These are phyloP conservation scores for Wolfiporia cocos DNA, from an alignment of 1,284 basidiomycete species.

Conservation along the genomic window DNA sequence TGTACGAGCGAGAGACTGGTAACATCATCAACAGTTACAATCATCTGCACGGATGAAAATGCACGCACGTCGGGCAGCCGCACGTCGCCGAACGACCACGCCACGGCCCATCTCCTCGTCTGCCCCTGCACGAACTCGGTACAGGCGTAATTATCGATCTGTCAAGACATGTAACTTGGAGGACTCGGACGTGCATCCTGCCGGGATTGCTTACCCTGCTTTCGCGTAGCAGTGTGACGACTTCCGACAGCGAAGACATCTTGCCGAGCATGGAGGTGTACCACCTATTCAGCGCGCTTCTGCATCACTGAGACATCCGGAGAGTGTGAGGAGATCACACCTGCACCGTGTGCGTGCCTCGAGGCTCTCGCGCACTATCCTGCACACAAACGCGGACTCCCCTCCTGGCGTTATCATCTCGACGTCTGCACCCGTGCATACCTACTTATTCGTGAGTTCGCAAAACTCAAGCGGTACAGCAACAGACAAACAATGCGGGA, in stretches of 20 bases:
- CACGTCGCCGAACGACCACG: conserved; percentile 68
- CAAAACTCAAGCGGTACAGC: not conserved
- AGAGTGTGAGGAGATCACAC: conserved; percentile 29
- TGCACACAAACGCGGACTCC: conserved; percentile 72
- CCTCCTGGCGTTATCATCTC: conserved; percentile 90
- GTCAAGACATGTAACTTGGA: not conserved
- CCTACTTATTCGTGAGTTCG: conserved; percentile 30
- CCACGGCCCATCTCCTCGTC: conserved; percentile 85
- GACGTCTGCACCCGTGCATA: conserved; percentile 75
- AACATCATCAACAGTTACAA: not conserved
- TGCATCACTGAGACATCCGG: too few species aligned
- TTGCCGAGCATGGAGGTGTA: conserved; percentile 92
- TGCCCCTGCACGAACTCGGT: conserved; percentile 80
- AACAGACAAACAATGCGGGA: not conserved
- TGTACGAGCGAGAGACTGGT: conserved; percentile 34
- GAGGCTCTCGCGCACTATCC: conserved; percentile 76
- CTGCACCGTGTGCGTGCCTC: conserved; percentile 40
- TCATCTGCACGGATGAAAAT: not conserved
- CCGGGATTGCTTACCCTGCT: conserved; percentile 17
- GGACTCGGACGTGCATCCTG: too few species aligned
- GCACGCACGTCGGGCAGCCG: conserved; percentile 72
- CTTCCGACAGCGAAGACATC: conserved; percentile 59
- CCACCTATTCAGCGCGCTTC: conserved; percentile 52
- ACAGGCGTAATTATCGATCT: conserved; percentile 84
- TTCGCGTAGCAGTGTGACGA: conserved; percentile 54